phyloP scores from a whole-genome alignment of 2,329 filamentous ascomycete genomes.

The Ascochyta lentis region DNA sequence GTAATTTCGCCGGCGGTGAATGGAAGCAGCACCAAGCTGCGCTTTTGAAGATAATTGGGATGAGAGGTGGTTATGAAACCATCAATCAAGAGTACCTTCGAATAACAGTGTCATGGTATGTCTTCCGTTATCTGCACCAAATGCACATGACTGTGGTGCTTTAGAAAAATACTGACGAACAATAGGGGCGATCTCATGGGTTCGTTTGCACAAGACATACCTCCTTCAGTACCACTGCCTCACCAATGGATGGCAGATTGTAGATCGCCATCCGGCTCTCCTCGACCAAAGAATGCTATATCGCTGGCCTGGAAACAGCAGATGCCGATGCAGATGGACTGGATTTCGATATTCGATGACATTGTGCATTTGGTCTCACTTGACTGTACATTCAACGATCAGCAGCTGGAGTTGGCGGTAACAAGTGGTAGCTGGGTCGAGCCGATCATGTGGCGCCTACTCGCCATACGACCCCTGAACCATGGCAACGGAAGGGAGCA shows the following conservation, averaged over 20 bases:
- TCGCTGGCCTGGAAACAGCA: conserved; percentile 65
- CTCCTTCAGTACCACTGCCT: conserved; percentile 34
- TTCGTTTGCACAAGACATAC: conserved; percentile 39
- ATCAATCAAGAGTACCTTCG: conserved; percentile 34
- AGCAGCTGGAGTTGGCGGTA: conserved; percentile 29
- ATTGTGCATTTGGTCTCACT: conserved; percentile 33
- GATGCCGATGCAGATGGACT: conserved; percentile 32
- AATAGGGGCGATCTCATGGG: conserved; percentile 38
- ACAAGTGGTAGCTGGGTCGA: conserved; percentile 41
- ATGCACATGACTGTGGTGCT: neutral
- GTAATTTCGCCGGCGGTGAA: conserved; percentile 26
- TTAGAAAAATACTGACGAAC: neutral
- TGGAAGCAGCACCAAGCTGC: conserved; percentile 36
- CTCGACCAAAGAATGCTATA: conserved; percentile 60
- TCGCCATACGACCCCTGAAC: conserved; percentile 30
- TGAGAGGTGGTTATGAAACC: conserved; percentile 33
- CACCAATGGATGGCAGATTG: conserved; percentile 29
- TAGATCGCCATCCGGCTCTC: conserved; percentile 65
- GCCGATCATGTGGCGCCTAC: conserved; percentile 35
- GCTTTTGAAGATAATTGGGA: conserved; percentile 28
- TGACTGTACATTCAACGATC: conserved; percentile 32
- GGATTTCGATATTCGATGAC: conserved; percentile 41
- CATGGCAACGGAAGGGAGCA: conserved; percentile 20
- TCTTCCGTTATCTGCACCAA: neutral
- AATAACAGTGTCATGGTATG: conserved; percentile 40